These are phyloP conservation scores for Zygoascus ofunaensis DNA, from an alignment of 805 yeast species.

Conservation along the genomic window DNA sequence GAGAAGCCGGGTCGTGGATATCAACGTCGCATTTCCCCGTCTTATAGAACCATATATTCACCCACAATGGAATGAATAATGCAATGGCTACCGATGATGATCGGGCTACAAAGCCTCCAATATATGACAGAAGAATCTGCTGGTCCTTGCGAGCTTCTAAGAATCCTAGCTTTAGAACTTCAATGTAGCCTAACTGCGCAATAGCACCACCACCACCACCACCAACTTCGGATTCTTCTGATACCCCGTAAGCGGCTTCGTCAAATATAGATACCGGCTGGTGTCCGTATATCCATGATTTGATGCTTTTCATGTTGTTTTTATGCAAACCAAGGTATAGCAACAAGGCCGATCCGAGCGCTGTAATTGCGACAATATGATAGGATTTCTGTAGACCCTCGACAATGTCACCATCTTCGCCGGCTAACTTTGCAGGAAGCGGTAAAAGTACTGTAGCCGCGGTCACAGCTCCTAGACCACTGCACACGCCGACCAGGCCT, in stretches of 20 bases:
- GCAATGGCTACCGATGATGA: conserved; percentile 51
- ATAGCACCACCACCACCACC: too few relatives aligned
- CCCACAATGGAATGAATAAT: conserved; percentile 54
- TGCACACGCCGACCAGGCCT: conserved; percentile 50
- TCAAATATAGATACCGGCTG: conserved; percentile 20
- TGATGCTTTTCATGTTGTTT: conserved; percentile 28
- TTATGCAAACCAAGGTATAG: conserved; percentile 41
- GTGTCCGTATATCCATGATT: conserved; percentile 24
- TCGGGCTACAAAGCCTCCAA: conserved; percentile 56
- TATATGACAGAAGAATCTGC: conserved; percentile 45
- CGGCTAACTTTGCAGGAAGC: conserved; percentile 44
- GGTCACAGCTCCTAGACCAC: conserved; percentile 62
- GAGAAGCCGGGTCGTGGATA: conserved; percentile 17
- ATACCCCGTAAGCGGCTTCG: conserved; percentile 23
- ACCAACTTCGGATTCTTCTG: conserved; percentile 12
- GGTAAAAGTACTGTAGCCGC: conserved; percentile 49
- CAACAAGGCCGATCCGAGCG: conserved; percentile 33
- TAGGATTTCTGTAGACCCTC: conserved; percentile 42
- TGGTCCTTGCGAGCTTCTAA: conserved; percentile 38
- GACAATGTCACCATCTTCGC: conserved; percentile 33
- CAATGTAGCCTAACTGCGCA: conserved; percentile 29
- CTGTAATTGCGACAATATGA: conserved; percentile 36
- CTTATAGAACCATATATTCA: conserved; percentile 45
- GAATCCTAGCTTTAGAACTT: conserved; percentile 41
- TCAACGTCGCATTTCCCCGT: conserved; percentile 40